Evolutionary conservation across 2,329 filamentous ascomycete genomes (phyloP).

Genomic region (Penicillium frequentans): DNA sequence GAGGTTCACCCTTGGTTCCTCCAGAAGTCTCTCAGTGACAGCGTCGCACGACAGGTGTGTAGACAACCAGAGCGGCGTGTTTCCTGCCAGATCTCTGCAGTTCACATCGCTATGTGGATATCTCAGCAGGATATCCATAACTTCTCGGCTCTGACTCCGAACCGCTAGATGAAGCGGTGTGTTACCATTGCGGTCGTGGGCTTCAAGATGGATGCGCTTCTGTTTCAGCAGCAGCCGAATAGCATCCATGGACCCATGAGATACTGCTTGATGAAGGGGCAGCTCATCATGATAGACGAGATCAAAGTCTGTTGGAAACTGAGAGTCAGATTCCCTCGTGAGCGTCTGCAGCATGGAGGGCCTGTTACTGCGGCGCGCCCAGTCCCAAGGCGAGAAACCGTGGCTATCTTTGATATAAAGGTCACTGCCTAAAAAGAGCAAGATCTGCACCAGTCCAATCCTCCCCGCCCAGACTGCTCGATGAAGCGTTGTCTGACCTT

Average conservation of each 20-base stretch:
- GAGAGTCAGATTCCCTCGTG: background rate
- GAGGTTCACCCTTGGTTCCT: too few relatives aligned
- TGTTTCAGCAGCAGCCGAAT: background rate
- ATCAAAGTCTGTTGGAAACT: background rate
- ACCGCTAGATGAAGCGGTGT: too few relatives aligned
- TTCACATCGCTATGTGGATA: background rate
- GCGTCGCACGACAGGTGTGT: too few relatives aligned
- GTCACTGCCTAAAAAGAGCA: background rate
- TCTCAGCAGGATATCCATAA: background rate
- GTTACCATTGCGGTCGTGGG: too few relatives aligned
- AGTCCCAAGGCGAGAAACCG: background rate
- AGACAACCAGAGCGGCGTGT: too few relatives aligned
- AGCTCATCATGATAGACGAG: background rate
- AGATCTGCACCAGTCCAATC: background rate
- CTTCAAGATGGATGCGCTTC: too few relatives aligned
- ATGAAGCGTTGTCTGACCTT: background rate
- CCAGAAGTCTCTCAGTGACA: too few relatives aligned
- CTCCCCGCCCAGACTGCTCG: background rate
- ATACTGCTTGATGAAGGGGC: constrained; percentile 1
- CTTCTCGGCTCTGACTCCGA: too few relatives aligned
- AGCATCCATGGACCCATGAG: constrained; percentile 1
- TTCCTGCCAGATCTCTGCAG: too few relatives aligned
- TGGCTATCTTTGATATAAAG: background rate
- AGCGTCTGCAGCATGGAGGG: background rate
- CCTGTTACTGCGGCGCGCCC: background rate